Evolutionary conservation across 1,284 basidiomycete genomes (phyloP).

Genomic region (Cerioporus squamosus): DNA sequence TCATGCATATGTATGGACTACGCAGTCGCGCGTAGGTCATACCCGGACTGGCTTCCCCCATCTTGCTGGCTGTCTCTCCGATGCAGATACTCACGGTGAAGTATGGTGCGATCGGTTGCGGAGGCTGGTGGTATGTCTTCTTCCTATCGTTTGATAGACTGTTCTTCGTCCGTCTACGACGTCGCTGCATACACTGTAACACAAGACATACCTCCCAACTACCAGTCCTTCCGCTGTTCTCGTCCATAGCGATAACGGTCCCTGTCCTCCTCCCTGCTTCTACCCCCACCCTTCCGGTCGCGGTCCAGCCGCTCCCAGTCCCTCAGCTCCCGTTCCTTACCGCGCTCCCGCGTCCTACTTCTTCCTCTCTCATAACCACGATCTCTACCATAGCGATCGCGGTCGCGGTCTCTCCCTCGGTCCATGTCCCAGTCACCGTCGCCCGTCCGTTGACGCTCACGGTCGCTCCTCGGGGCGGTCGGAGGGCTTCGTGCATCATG

Average conservation of each 20-base stretch:
- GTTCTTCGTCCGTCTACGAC: too few relatives aligned
- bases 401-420: constrained; percentile 1
- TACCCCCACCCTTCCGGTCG: not conserved
- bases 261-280: not conserved
- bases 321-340: not conserved
- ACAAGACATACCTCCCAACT: not conserved
- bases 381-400: not conserved
- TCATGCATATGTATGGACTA: too few relatives aligned
- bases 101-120: too few relatives aligned
- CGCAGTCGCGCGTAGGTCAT: too few relatives aligned
- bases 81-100: too few relatives aligned
- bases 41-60: too few relatives aligned
- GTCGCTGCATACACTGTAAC: too few relatives aligned
- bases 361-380: not conserved
- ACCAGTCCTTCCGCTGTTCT: not conserved
- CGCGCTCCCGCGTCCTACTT: not conserved
- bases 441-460: not conserved
- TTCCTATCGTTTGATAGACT: too few relatives aligned
- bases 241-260: constrained; percentile 1
- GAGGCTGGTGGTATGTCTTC: too few relatives aligned
- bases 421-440: constrained; percentile 1
- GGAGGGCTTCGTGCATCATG: not conserved
- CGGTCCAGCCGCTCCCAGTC: not conserved
- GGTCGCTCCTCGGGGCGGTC: not conserved
- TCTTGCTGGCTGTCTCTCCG: too few relatives aligned